These are phyloP conservation scores for Barnettozyma sp. DNA, from an alignment of 805 yeast genomes.

Conservation along the genomic window DNA sequence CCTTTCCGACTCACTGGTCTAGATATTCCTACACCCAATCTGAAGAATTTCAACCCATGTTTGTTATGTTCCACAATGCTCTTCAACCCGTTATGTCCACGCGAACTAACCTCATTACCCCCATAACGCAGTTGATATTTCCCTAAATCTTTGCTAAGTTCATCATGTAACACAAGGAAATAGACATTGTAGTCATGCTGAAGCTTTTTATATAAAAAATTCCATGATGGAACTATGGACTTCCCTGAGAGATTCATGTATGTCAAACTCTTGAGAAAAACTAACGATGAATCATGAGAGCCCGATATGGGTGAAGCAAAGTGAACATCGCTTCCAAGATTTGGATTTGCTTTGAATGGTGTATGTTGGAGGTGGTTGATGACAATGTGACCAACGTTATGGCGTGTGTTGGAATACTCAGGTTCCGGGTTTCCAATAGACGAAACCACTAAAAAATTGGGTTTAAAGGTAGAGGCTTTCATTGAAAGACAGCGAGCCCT, in stretches of 20 bases:
- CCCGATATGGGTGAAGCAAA: slow-evolving; percentile 7
- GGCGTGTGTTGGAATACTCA: slow-evolving; percentile 55
- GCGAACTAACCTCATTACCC: slow-evolving; percentile 41
- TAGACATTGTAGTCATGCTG: slow-evolving; percentile 28
- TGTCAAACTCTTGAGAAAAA: slow-evolving; percentile 45
- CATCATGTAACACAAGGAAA: slow-evolving; percentile 71
- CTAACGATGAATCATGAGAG: slow-evolving; percentile 29
- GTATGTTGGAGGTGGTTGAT: slow-evolving; percentile 30
- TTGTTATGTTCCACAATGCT: slow-evolving; percentile 37
- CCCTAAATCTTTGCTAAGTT: slow-evolving; percentile 61
- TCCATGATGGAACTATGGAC: slow-evolving; percentile 45
- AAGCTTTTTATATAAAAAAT: slow-evolving; percentile 25
- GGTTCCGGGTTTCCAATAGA: slow-evolving; percentile 78
- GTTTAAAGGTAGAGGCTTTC: slow-evolving; percentile 11
- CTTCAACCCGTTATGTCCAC: slow-evolving; percentile 84
- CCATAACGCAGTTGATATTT: slow-evolving; percentile 54
- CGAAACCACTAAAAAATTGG: slow-evolving; percentile 29
- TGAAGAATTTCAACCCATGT: slow-evolving; percentile 36
- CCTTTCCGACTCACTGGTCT: slow-evolving; percentile 44
- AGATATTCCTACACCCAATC: slow-evolving; percentile 74
- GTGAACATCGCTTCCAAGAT: slow-evolving; percentile 1
- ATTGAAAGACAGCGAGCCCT: slow-evolving; percentile 1
- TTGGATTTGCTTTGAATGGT: slow-evolving; percentile 4
- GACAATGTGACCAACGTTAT: slow-evolving; percentile 67
- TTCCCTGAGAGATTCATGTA: slow-evolving; percentile 70